Conservation (phyloP, 2,329 filamentous ascomycete genomes). For the Sclerotiophoma versabilis region DNA sequence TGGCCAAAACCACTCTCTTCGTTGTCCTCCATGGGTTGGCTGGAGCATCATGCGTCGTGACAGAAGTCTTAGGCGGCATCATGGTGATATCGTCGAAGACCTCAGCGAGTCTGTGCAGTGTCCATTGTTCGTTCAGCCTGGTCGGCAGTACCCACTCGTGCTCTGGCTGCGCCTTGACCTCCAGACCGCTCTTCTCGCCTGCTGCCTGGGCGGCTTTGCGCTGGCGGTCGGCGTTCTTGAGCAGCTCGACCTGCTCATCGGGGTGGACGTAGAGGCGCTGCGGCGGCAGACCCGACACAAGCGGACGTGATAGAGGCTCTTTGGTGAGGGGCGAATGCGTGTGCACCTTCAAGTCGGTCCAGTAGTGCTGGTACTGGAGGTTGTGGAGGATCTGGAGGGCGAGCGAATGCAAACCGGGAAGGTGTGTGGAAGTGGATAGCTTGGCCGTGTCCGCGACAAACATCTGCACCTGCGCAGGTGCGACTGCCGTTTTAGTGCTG, state of each 20-base stretch:
- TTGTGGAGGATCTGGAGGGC: conserved; percentile 71
- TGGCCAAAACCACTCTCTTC: conserved; percentile 77
- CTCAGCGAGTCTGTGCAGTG: conserved; percentile 68
- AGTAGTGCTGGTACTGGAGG: conserved; percentile 77
- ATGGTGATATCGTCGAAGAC: conserved; percentile 68
- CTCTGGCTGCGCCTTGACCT: conserved; percentile 52
- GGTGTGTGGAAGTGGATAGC: conserved; percentile 27
- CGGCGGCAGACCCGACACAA: conserved; percentile 77
- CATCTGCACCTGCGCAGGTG: conserved; percentile 41
- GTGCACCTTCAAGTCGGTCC: conserved; percentile 68
- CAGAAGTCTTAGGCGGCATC: conserved; percentile 48
- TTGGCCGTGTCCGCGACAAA: conserved; percentile 33
- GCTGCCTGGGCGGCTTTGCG: conserved; percentile 49
- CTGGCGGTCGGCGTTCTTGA: conserved; percentile 63
- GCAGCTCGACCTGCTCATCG: conserved; percentile 78
- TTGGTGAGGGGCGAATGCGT: conserved; percentile 53
- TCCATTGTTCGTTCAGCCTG: conserved; percentile 76
- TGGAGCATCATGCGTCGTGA: conserved; percentile 15
- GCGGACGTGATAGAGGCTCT: conserved; percentile 61
- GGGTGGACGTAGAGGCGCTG: conserved; percentile 78
- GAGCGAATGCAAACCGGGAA: conserved; percentile 56
- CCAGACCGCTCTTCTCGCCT: conserved; percentile 50
- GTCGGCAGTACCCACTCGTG: conserved; percentile 80
- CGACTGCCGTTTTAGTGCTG: conserved; percentile 33
- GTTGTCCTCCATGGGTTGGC: conserved; percentile 53